These are phyloP conservation scores for Daedaleopsis nitida DNA, from an alignment of 768 basidiomycete species.

Conservation along the genomic window DNA sequence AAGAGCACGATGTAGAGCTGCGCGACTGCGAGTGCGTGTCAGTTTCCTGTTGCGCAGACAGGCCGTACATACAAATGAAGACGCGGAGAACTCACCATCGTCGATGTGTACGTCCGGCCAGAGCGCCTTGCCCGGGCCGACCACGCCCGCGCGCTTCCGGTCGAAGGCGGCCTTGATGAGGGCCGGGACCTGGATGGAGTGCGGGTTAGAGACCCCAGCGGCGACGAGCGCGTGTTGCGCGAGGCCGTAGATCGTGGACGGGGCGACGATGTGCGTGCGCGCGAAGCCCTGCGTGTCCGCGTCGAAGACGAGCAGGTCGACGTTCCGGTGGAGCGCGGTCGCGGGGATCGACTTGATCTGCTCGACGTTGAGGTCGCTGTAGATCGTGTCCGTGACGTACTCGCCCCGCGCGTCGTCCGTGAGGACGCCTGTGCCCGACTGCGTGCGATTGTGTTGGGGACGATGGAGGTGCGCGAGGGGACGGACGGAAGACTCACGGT, in stretches of 20 bases:
- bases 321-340: slow-evolving; percentile 48
- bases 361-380: slow-evolving; percentile 48
- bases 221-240: slow-evolving; percentile 50
- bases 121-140: slow-evolving; percentile 59
- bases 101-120: slow-evolving; percentile 64
- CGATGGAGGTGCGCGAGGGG: neutral
- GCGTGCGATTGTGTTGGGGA: neutral
- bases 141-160: slow-evolving; percentile 52
- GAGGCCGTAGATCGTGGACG: slow-evolving; percentile 60
- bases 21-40: slow-evolving; percentile 35
- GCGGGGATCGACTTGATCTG: slow-evolving; percentile 47
- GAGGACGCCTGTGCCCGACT: slow-evolving; percentile 40
- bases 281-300: slow-evolving; percentile 55
- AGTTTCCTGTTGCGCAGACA: too few species aligned
- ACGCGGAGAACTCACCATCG: slow-evolving; percentile 49
- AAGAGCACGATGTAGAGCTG: slow-evolving; percentile 43
- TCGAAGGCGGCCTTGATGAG: slow-evolving; percentile 46
- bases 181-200: slow-evolving; percentile 53
- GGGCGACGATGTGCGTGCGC: slow-evolving; percentile 53
- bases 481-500: slow-evolving; percentile 45
- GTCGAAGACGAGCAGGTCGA: slow-evolving; percentile 50
- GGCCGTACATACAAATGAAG: too few species aligned
- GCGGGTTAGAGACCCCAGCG: slow-evolving; percentile 50
- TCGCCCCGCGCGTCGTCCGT: slow-evolving; percentile 48
- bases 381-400: slow-evolving; percentile 41